Evolutionary conservation across 306 rosid species (phyloP), one percentile per base, ranked within the genome.

Genomic region (Mimosa bimucronata): DNA sequence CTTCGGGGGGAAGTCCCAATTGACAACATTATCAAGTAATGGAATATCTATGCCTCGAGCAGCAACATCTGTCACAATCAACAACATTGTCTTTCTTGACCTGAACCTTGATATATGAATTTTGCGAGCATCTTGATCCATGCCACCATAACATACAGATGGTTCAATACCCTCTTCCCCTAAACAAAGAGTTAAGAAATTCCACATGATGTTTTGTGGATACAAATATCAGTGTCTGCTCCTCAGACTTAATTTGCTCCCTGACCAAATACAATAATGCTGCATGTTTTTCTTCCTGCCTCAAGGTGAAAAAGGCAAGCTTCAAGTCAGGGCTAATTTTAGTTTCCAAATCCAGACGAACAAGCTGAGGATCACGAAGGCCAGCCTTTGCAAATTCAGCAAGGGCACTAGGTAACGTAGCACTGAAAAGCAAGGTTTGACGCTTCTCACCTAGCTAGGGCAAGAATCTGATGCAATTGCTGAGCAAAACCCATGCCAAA

Each of bases 341-440:
- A 41, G 91, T 91, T 12, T 95, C 98, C 82, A 92, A 69, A 83
- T 95, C 98, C 18, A 95, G 96, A 23, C 98, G 90, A 46, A 92
- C 90, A 48, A 91, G 98, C 75, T 83, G 94, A 82, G 98, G 98
- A 23, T 95, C 98, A 62, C 93, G 92, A 84, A 95, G 74, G 73
- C 98, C 98, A 18, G 98, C 98, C 90, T 95, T 95, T 0, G 98
- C 98, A 79, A 95, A 95, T 83, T 95, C 98, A 2, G 98, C 98
- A 23, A 95, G 98, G 7, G 94, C 98, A 46, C 96, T 91, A 15
- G 98, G 97, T 66, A 95, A 71, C 0, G 98, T 95, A 26, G 98
- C 98, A 82, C 98, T 89, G 81, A 95, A 95, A 58, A 95, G 97
- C 86, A 92, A 80, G 31, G 98, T 91, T 87, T 95, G 98, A 1